These are phyloP conservation scores for Pueraria montana DNA, from an alignment of 306 rosid genomes.

Conservation along the genomic window DNA sequence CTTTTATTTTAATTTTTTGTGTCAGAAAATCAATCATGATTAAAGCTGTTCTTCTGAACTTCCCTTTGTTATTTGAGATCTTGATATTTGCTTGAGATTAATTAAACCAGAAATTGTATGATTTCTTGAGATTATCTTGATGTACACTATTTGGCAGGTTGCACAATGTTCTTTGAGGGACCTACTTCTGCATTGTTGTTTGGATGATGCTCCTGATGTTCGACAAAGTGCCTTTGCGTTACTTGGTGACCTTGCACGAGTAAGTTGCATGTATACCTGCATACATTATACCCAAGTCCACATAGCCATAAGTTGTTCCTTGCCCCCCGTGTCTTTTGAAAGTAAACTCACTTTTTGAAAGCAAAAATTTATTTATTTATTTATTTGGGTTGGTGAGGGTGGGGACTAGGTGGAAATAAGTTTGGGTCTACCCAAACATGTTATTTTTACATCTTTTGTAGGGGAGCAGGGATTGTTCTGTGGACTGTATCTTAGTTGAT, in stretches of 20 bases:
- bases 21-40: too few relatives aligned
- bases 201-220: conserved; percentile 92
- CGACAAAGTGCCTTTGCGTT: conserved; percentile 98
- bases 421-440: conserved; percentile 20
- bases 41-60: conserved; percentile 35
- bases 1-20: too few relatives aligned
- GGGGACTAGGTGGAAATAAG: neutral
- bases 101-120: conserved; percentile 35
- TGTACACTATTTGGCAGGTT: conserved; percentile 62
- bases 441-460: neutral
- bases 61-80: conserved; percentile 30
- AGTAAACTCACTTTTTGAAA: conserved; percentile 11
- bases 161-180: conserved; percentile 86
- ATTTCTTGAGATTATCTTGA: conserved; percentile 35
- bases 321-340: neutral
- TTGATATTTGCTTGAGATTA: conserved; percentile 25
- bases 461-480: conserved; percentile 20
- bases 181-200: conserved; percentile 87
- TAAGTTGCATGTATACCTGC: conserved; percentile 60
- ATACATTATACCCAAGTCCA: conserved; percentile 4
- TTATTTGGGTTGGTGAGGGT: neutral
- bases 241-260: conserved; percentile 98
- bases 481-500: conserved; percentile 21
- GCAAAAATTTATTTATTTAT: neutral
- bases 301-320: neutral